Evolutionary conservation across 176 grass and related monocot genomes (phyloP).

Genomic region (Cymbopogon citratus): DNA sequence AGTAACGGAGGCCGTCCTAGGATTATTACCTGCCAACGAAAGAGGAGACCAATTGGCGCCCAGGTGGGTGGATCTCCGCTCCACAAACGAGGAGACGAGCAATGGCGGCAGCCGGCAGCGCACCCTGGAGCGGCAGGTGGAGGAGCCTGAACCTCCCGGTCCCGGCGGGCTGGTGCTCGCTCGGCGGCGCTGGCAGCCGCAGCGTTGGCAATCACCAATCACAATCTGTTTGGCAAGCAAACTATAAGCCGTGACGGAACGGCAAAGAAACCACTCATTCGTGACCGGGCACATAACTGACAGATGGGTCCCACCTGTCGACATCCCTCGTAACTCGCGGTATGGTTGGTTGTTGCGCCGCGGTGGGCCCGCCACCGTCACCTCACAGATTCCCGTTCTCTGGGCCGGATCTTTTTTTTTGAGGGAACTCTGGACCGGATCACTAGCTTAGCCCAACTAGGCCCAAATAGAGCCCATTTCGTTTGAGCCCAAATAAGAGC

Average conservation of each 20-base stretch:
- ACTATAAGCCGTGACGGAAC: constrained; percentile 1
- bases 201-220: background rate
- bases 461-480: background rate
- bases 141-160: background rate
- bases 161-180: background rate
- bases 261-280: background rate
- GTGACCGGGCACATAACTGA: background rate
- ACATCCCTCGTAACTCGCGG: background rate
- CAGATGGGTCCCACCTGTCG: background rate
- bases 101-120: background rate
- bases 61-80: background rate
- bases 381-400: background rate
- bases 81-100: background rate
- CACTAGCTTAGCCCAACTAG: background rate
- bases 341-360: background rate
- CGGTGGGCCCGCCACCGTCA: background rate
- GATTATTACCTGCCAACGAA: background rate
- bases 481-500: background rate
- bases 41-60: background rate
- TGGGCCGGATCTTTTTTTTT: background rate
- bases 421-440: no score
- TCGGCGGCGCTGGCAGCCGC: background rate
- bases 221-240: background rate
- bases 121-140: background rate
- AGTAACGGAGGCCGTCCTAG: background rate